These are phyloP conservation scores for Phialocephala sp. DNA, from an alignment of 2,329 filamentous ascomycete genomes.

Conservation along the genomic window DNA sequence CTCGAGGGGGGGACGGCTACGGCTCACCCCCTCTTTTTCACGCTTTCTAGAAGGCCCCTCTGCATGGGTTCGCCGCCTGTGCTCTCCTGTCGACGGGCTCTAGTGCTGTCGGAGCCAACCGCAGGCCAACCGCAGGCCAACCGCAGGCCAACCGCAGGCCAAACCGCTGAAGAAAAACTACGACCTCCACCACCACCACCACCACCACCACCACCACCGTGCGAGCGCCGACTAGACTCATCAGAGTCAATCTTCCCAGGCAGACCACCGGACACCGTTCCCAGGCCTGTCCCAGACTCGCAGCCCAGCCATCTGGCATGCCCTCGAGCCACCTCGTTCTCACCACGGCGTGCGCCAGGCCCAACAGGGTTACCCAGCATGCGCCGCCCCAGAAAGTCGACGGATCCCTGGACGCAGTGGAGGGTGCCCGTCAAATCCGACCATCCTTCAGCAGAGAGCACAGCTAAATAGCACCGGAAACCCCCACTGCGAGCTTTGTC, in stretches of 20 bases:
- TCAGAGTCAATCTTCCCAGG: neutral
- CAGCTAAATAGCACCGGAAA: slow-evolving; percentile 1
- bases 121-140: no score
- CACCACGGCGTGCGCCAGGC: neutral
- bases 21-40: slow-evolving; percentile 13
- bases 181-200: no score
- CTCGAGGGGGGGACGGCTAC: neutral
- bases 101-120: neutral
- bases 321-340: neutral
- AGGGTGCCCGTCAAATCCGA: neutral
- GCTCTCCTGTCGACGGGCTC: neutral
- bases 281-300: neutral
- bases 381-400: neutral
- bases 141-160: neutral
- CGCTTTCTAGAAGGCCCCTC: slow-evolving; percentile 7
- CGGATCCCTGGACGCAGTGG: slow-evolving; percentile 6
- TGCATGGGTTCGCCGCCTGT: neutral
- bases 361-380: neutral
- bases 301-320: neutral
- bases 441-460: neutral
- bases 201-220: neutral
- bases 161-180: neutral
- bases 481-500: slow-evolving; percentile 12
- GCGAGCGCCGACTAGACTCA: neutral
- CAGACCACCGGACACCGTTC: neutral